These are phyloP conservation scores for Xylariaceae sp. DNA, from an alignment of 2,329 filamentous ascomycete species.

Conservation along the genomic window DNA sequence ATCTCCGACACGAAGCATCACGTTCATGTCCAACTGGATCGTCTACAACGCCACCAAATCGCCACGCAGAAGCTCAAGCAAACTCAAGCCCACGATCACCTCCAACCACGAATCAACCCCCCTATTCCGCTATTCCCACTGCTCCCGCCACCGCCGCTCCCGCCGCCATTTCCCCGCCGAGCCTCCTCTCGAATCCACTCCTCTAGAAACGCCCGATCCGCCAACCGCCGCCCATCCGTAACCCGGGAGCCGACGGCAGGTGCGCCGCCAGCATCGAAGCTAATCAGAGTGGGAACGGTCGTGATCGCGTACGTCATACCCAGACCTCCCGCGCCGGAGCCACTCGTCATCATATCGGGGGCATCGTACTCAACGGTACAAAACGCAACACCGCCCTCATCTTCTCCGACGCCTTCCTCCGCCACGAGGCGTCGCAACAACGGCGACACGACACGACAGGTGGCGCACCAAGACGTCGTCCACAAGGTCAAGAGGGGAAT, in stretches of 20 bases:
- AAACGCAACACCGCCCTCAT: conserved; percentile 50
- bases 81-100: conserved; percentile 8
- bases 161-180: conserved; percentile 40
- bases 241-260: conserved; percentile 45
- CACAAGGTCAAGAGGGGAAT: conserved; percentile 55
- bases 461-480: conserved; percentile 54
- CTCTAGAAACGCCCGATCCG: conserved; percentile 44
- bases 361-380: conserved; percentile 52
- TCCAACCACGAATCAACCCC: conserved; percentile 30
- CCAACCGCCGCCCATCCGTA: conserved; percentile 43
- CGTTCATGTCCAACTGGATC: background rate
- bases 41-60: background rate
- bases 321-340: conserved; percentile 29
- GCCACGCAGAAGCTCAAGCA: background rate
- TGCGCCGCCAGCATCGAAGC: conserved; percentile 52
- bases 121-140: conserved; percentile 19
- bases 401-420: conserved; percentile 47
- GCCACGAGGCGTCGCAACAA: conserved; percentile 42
- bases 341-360: conserved; percentile 46
- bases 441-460: conserved; percentile 47
- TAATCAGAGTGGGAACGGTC: conserved; percentile 51
- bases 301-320: conserved; percentile 54
- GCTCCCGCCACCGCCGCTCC: conserved; percentile 33
- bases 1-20: background rate
- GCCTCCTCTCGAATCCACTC: conserved; percentile 52